A percentile compares a stretch with the other conserved stretches of the same genome.
phyloP scores from a whole-genome alignment of 768 basidiomycete genomes.

The Inosperma sp. region DNA sequence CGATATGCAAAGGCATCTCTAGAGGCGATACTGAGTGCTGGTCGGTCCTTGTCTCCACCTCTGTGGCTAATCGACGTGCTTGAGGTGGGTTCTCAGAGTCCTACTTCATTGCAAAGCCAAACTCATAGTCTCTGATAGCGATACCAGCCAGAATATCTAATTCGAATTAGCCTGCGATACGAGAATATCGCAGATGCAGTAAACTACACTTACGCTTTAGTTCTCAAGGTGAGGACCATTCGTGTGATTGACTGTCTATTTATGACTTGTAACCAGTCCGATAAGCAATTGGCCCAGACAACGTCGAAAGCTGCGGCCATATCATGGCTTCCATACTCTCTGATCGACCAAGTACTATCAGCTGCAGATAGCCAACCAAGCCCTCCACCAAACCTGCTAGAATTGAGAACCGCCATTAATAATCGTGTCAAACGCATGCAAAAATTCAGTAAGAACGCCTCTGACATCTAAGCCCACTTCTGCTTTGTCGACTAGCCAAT shows the following conservation, averaged over 20 bases:
- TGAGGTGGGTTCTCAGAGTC: conserved; percentile 42
- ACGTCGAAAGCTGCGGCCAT: conserved; percentile 48
- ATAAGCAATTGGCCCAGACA: conserved; percentile 47
- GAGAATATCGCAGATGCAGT: conserved; percentile 77
- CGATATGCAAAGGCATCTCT: conserved; percentile 72
- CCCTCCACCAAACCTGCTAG: conserved; percentile 44
- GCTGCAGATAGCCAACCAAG: conserved; percentile 53
- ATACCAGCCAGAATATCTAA: conserved; percentile 78
- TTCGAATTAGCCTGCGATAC: conserved; percentile 71
- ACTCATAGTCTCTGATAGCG: conserved; percentile 37
- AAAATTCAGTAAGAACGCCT: conserved; percentile 45
- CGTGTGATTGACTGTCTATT: conserved; percentile 11
- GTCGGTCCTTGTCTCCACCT: conserved; percentile 61
- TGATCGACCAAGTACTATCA: conserved; percentile 77
- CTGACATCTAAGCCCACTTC: conserved; percentile 10
- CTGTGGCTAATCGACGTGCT: conserved; percentile 79
- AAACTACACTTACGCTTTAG: conserved; percentile 62
- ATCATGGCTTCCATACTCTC: conserved; percentile 79
- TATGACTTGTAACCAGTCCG: conserved; percentile 44
- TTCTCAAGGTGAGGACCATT: conserved; percentile 55
- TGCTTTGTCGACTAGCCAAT: no score
- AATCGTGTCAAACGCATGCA: conserved; percentile 66
- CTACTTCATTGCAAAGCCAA: neutral
- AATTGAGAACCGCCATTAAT: conserved; percentile 55
- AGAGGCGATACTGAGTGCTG: conserved; percentile 69